Evolutionary conservation across 805 yeast genomes (phyloP).

Genomic region (Hanseniaspora jakobsenii): DNA sequence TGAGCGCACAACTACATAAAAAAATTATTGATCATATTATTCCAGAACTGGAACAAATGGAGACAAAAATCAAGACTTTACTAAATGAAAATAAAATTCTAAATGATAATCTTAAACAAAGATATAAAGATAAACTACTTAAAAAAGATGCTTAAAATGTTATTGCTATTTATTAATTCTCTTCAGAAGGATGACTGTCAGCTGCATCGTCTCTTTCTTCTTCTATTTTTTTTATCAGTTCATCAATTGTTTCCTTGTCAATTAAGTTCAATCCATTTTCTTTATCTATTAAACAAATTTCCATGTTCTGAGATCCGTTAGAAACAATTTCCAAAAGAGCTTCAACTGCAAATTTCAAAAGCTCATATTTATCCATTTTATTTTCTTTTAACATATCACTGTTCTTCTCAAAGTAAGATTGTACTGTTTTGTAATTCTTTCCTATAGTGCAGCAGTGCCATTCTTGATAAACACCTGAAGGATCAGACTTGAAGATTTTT

Average conservation of each 20-base stretch:
- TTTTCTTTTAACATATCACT: constrained; percentile 13
- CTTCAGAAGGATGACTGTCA: constrained; percentile 53
- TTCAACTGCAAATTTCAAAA: constrained; percentile 67
- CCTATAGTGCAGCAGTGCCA: constrained; percentile 99
- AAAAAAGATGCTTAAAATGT: no score
- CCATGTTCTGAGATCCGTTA: constrained; percentile 94
- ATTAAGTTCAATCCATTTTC: constrained; percentile 36
- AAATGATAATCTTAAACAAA: constrained; percentile 2
- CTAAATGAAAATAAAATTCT: constrained; percentile 2
- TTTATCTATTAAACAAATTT: constrained; percentile 75
- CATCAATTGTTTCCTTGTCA: constrained; percentile 58
- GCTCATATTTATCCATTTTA: constrained; percentile 44
- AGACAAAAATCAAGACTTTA: not conserved
- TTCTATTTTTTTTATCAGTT: constrained; percentile 70
- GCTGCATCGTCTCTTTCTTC: constrained; percentile 73
- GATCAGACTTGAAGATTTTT: constrained; percentile 85
- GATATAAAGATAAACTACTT: constrained; percentile 10
- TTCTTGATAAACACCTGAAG: constrained; percentile 91
- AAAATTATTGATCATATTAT: not conserved
- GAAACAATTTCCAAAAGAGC: constrained; percentile 91
- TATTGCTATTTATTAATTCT: no score
- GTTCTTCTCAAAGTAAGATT: constrained; percentile 88
- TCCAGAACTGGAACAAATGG: not conserved
- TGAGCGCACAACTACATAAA: not conserved
- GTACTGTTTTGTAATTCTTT: constrained; percentile 84